phyloP scores from a whole-genome alignment of 345 rosid species.

The Gossypium stocksii region DNA sequence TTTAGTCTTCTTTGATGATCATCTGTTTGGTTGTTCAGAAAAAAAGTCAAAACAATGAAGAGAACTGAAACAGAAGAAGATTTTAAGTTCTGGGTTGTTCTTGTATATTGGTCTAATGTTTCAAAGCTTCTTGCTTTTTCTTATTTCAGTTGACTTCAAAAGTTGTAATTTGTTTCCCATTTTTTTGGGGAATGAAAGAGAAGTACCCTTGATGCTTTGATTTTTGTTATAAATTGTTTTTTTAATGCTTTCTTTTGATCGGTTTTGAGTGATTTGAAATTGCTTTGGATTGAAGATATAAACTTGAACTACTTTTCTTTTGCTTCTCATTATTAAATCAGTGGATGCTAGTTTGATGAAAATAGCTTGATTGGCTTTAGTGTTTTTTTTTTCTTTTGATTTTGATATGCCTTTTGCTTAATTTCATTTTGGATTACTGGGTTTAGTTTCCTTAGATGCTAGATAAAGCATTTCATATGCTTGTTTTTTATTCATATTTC shows the following conservation, averaged over 20 bases:
- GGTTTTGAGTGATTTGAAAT: neutral
- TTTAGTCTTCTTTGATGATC: neutral
- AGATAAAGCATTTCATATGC: too few species aligned
- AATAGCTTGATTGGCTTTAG: too few species aligned
- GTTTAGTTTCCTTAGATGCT: neutral
- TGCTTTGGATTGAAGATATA: neutral
- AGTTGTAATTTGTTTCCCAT: neutral
- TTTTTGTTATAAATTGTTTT: neutral
- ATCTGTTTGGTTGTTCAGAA: conserved; percentile 15
- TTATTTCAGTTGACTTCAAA: neutral
- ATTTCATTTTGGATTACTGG: too few species aligned
- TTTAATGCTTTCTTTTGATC: neutral
- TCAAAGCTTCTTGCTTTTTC: neutral
- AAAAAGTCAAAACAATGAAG: neutral
- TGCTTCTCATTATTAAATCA: neutral
- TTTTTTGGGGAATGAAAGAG: neutral
- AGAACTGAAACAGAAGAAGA: neutral
- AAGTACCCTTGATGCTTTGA: neutral
- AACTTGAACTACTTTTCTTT: neutral
- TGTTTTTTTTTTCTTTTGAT: too few species aligned
- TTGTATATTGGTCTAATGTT: neutral
- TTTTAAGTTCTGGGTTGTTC: neutral
- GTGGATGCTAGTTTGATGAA: neutral
- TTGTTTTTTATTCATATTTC: too few species aligned
- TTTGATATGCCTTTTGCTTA: neutral